Evolutionary conservation across 139 green algal genomes (phyloP).

Genomic region (Coelastrella sp.): DNA sequence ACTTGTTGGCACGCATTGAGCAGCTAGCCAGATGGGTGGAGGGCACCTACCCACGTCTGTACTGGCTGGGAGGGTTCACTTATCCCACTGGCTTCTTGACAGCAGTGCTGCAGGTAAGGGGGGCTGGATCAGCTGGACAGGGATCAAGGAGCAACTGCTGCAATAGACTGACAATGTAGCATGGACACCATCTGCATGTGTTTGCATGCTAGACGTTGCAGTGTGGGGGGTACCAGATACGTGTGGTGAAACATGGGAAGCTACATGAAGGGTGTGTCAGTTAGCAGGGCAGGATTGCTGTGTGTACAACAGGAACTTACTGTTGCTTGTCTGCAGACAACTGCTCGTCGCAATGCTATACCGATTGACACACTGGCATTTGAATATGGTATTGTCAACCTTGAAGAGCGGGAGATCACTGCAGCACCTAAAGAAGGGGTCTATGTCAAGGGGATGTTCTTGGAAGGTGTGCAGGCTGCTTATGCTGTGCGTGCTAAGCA

Average conservation of each 20-base stretch:
- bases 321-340: conserved; percentile 79
- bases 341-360: conserved; percentile 77
- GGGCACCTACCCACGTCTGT: conserved; percentile 82
- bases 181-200: too few species aligned
- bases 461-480: conserved; percentile 74
- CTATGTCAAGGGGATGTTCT: conserved; percentile 87
- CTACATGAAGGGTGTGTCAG: too few species aligned
- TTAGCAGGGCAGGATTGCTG: too few species aligned
- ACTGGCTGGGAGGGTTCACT: conserved; percentile 92
- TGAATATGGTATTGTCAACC: conserved; percentile 84
- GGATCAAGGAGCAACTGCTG: too few species aligned
- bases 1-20: conserved; percentile 84
- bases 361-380: conserved; percentile 92
- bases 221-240: too few species aligned
- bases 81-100: conserved; percentile 88
- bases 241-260: too few species aligned
- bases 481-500: not conserved
- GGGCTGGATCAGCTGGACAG: not conserved
- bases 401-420: conserved; percentile 80
- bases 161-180: too few species aligned
- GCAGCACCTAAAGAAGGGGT: conserved; percentile 87
- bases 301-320: too few species aligned
- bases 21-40: conserved; percentile 83
- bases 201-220: too few species aligned
- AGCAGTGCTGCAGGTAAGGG: conserved; percentile 51